Percentiles rank a stretch among this genome's conserved stretches.
These are phyloP conservation scores for Cylindrodendrum hubeiense DNA, from an alignment of 2,329 filamentous ascomycete species.

Conservation along the genomic window DNA sequence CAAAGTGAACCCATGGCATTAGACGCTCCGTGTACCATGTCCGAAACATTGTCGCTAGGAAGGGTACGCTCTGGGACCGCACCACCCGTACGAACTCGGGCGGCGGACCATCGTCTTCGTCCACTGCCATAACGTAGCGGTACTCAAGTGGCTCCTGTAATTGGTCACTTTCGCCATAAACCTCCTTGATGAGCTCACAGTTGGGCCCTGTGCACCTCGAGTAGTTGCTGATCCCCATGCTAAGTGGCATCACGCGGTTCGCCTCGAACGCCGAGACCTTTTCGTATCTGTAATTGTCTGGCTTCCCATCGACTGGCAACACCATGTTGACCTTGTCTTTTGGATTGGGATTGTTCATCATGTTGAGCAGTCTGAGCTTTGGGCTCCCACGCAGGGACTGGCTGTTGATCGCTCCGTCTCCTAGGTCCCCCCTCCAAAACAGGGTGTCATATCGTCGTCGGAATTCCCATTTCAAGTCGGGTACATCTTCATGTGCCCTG, in stretches of 20 bases:
- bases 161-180: constrained; percentile 49
- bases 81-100: constrained; percentile 71
- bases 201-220: constrained; percentile 66
- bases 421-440: constrained; percentile 81
- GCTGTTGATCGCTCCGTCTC: constrained; percentile 63
- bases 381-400: constrained; percentile 75
- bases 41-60: constrained; percentile 79
- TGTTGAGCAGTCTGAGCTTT: constrained; percentile 78
- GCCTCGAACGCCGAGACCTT: constrained; percentile 65
- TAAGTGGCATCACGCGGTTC: constrained; percentile 64
- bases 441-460: constrained; percentile 72
- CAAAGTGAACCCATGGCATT: constrained; percentile 83
- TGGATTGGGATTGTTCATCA: constrained; percentile 70
- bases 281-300: constrained; percentile 66
- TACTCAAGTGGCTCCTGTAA: constrained; percentile 71
- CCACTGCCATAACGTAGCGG: constrained; percentile 79
- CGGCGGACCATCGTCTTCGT: constrained; percentile 77
- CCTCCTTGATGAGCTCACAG: constrained; percentile 46
- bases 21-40: constrained; percentile 85
- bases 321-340: constrained; percentile 66
- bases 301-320: constrained; percentile 57
- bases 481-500: constrained; percentile 55
- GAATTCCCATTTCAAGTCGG: constrained; percentile 62
- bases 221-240: constrained; percentile 70
- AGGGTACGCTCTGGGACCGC: constrained; percentile 74